Evolutionary conservation across 2,329 filamentous ascomycete species (phyloP), one percentile per base, ranked within the genome.

Genomic region (Arthrobotrys conoides): DNA sequence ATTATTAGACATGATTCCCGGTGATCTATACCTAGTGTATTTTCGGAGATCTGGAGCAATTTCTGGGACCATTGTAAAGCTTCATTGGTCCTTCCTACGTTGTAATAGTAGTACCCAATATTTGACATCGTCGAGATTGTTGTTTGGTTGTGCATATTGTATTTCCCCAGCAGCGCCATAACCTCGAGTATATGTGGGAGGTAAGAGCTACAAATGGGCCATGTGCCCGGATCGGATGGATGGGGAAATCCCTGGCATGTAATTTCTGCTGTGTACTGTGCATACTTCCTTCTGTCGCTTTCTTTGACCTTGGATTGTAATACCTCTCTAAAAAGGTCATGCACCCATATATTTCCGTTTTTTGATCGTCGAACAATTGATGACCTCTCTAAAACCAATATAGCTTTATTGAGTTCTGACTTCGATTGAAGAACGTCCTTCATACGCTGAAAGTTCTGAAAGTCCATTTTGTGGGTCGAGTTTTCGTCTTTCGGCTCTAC

Each of bases 291-390:
- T 18, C 46, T 18, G 14, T 65, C 57, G 6, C 14, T n/a, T n/a
- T 65, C 57, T 22, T 71, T 33, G 8, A 71, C 20, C 44, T 57
- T 71, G 0, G 8, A 20, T 27, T 18, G 48, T 36, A 71, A 22
- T 3, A 71, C 1, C 20, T 71, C 57, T 55, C 38, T 27, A n/a
- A 71, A 49, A 14, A 71, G 57, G 41, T 71, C 57, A 33, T 71
- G 68, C 6, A 71, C 33, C 68, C 68, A 71, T 22, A 71, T 55
- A 6, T 48, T 33, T 16, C 68, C 68, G 12, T 49, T 53, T 46
- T 55, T 20, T 46, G 44, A n/a, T 20, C 68, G 18, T 38, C 68
- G 57, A 18, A 71, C 5, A 12, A 71, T 20, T 6, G 68, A 71
- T 14, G 68, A 71, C 18, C 48, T 71, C 30, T 71, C 68, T 8